Evolutionary conservation across 1,284 basidiomycete species (phyloP), one percentile per base, ranked within the genome.

Genomic region (Ustilago nuda): DNA sequence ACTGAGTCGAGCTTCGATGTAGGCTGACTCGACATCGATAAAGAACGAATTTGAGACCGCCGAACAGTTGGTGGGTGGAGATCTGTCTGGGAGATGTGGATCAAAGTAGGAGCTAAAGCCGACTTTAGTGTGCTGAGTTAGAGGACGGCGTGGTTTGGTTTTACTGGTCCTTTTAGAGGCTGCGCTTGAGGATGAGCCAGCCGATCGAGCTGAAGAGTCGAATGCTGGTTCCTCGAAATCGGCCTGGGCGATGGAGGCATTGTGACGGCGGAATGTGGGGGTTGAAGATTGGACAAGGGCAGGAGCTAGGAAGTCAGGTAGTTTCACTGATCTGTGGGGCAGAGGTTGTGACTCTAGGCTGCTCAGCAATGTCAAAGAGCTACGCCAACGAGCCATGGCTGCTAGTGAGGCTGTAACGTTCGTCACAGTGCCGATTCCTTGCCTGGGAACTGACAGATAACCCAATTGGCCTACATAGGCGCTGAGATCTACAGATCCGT

Each of bases 271-370:
- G 48, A 17, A 11, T 9, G 15, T 37, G 4, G 33, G 4, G 15
- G 53, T 3, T 1, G 56, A 17, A 3, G 2, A 23, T 6, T 36
- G 54, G 3, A 23, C 8, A 17, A 66, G 50, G 30, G 58, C 51
- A 12, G 70, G 70, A 32, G 61, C 70, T 12, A 72, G 52, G 9
- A 72, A 72, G 50, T 72, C 70, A 11, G 54, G 64, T 1, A 66
- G 13, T 13, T 30, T 30, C 8, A 57, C 32, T 51, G 51, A 36
- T 36, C 33, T 30, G 17, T 36, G 51, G 12, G 11, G 5, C 12
- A 11, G 48, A 30, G 39, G 2, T 27, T 35, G 41, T 15, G 56
- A 30, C 1, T 12, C 32, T 0, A 52, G 27, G 41, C 50, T 60
- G 4, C 57, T 48, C 6, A 72, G 52, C 35, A 37, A 12, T 19